Base-by-base conservation (phyloP, 257 asterid species). In the Plectranthus barbatus region DNA sequence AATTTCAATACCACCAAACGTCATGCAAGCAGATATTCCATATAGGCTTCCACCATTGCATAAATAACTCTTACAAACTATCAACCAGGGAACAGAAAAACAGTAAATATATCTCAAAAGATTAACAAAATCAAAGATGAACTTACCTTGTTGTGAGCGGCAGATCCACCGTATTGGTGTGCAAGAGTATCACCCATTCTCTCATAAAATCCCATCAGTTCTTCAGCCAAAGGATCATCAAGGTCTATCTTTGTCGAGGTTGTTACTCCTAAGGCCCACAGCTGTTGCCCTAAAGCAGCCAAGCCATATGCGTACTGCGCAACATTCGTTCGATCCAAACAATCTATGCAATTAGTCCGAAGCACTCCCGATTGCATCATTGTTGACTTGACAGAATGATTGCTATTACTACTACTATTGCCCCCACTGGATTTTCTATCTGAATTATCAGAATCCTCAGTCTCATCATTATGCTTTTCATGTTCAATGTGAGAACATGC, bases 161-260 rank as follows among this genome's bases (percentile, higher is more conserved):
- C 99, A 24, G 99, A 93, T 53, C 99, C 99, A 69, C 97, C 97
- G 66, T 93, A 93, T 24, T 93, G 99, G 74, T 87, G 96, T 26
- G 99, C 96, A 75, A 93, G 97, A 67, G 99, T 93, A 72, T 93
- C 99, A 49, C 99, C 99, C 99, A 93, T 93, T 71, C 78, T 90
- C 80, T 93, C 99, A 76, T 93, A 93, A 70, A 83, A 79, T 13
- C 85, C 78, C 98, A 91, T 91, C 66, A 91, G 73, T 71, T 86
- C 94, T 49, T 84, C 97, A 56, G 98, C 98, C 72, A 91, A 84
- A 71, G 98, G 97, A 80, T 88, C 97, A 61, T 91, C 96, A 57
- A 91, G 91, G 70, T 88, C 96, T 72, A 91, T 72, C 76, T 82
- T 88, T 33, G 84, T 56, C 9, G 90, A 72, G 75, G 71, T 79